Base-by-base conservation (phyloP, 1,284 basidiomycete genomes). In the Ceratobasidium sp. region DNA sequence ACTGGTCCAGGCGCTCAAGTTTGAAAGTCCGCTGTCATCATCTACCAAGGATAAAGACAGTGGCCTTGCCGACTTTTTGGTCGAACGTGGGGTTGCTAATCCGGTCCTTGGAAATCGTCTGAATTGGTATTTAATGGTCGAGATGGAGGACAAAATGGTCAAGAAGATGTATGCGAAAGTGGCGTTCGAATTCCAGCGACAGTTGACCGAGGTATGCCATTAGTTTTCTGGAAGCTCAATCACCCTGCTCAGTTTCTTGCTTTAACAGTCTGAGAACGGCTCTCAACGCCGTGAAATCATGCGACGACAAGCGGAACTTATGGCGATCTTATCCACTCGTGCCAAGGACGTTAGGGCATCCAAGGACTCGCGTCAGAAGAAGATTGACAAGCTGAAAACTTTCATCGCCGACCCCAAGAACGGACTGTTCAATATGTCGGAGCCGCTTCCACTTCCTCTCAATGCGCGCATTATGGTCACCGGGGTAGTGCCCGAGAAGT, bases 61-160 rank as follows among this genome's bases (percentile, higher is more conserved):
- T 75, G 91, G 92, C 0, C 82, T 98, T 0, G 89, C 93, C 0
- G 93, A 96, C 75, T 98, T 98, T 76, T 83, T 99, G 57, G 94
- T 98, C 62, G 81, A 86, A 3, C 86, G 96, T 20, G 93, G 93
- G 17, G 91, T 94, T 12, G 82, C 84, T 64, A 96, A 97, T 75
- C 83, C 85, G 0, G 84, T 94, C 0, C 82, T 99, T 0, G 96
- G 95, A 0, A 98, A 98, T 75, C 86, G 92, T 31, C 84, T 99
- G 71, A 92, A 97, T 77, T 99, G 97, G 97, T 99, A 99, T 75
- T 86, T 99, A 65, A 93, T 94, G 85, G 96, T 99, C 2, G 97
- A 99, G 78, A 90, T 91, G 52, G 79, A 88, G 29, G 93, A 95
- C 76, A 87, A 88, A 62, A 81, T 88, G 29, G 87, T 92, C 76